Evolutionary conservation across 176 grass and related monocot species (phyloP).

Genomic region (Aegilops tauschii): DNA sequence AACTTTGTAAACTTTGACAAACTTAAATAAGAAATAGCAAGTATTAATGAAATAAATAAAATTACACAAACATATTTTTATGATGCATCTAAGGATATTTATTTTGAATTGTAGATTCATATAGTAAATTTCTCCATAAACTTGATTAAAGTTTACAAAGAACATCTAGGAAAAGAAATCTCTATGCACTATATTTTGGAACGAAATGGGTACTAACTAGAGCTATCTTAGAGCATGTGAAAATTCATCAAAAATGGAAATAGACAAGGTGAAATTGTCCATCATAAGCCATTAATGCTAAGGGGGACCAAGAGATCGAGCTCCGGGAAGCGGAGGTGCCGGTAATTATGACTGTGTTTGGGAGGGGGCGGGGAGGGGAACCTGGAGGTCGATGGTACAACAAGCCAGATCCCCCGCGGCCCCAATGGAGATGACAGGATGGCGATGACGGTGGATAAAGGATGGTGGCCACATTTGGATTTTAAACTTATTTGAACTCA

Average conservation of each 20-base stretch:
- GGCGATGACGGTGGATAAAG: too few relatives aligned
- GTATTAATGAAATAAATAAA: neutral
- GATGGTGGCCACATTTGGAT: too few relatives aligned
- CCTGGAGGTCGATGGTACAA: too few relatives aligned
- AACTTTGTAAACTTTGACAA: neutral
- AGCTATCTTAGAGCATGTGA: neutral
- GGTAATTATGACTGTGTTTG: too few relatives aligned
- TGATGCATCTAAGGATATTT: neutral
- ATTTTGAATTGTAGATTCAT: neutral
- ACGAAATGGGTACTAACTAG: neutral
- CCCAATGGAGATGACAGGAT: too few relatives aligned
- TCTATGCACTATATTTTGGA: neutral
- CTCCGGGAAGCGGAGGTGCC: too few relatives aligned
- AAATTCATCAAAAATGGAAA: neutral
- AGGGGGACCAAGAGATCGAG: too few relatives aligned
- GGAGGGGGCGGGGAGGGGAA: too few relatives aligned
- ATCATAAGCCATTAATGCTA: neutral
- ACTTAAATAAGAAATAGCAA: neutral
- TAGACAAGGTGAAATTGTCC: neutral
- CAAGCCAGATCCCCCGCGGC: too few relatives aligned
- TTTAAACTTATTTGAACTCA: too few relatives aligned
- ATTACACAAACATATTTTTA: neutral
- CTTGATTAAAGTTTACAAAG: neutral
- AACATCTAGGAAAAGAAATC: neutral
- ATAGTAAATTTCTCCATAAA: neutral